These are phyloP conservation scores for Saccharomycopsis selenospora DNA, from an alignment of 805 yeast species.

Conservation along the genomic window DNA sequence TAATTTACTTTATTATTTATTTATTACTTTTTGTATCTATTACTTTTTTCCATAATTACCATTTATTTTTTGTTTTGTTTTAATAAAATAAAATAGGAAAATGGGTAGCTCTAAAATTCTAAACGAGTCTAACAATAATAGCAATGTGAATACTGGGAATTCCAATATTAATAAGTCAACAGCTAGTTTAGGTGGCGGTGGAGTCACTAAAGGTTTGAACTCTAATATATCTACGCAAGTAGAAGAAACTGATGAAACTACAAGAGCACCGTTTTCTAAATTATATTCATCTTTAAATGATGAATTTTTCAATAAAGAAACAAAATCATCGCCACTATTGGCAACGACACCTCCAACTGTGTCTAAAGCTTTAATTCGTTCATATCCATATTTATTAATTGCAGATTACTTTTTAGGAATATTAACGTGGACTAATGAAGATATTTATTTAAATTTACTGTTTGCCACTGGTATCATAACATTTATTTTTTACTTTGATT, in stretches of 20 bases:
- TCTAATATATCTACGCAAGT: background rate
- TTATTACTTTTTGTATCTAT: too few species aligned
- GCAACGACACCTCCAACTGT: slow-evolving; percentile 89
- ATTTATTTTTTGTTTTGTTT: too few species aligned
- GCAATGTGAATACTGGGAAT: background rate
- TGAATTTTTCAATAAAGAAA: slow-evolving; percentile 19
- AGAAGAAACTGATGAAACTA: slow-evolving; percentile 4
- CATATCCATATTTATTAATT: slow-evolving; percentile 78
- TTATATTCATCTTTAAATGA: slow-evolving; percentile 18
- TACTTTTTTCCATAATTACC: too few species aligned
- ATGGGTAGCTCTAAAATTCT: background rate
- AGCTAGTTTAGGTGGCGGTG: background rate
- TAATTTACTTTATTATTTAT: too few species aligned
- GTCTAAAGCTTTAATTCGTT: slow-evolving; percentile 69
- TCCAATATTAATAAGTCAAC: background rate
- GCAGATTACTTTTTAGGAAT: slow-evolving; percentile 64
- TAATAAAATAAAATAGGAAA: too few species aligned
- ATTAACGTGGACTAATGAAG: slow-evolving; percentile 88
- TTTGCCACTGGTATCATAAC: slow-evolving; percentile 48
- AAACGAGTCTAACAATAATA: background rate
- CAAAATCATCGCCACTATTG: slow-evolving; percentile 68
- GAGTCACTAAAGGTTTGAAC: slow-evolving; percentile 8
- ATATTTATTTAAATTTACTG: slow-evolving; percentile 66
- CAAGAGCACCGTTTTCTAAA: slow-evolving; percentile 14
- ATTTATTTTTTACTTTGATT: slow-evolving; percentile 68